Evolutionary conservation across 345 rosid genomes (phyloP).

Genomic region (Viola odorata): DNA sequence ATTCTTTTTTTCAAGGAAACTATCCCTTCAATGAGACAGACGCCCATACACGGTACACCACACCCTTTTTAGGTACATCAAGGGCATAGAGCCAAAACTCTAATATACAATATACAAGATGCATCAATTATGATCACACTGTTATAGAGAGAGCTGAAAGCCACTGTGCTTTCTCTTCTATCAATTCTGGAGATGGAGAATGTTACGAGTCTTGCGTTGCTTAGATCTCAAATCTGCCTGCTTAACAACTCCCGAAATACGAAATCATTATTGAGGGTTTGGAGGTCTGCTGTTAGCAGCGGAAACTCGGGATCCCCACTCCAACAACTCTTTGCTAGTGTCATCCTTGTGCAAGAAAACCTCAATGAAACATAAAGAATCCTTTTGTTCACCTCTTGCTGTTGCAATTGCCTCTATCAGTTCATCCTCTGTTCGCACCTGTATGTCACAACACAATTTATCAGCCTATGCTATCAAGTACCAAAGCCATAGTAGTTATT

Average conservation of each 20-base stretch:
- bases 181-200: no score
- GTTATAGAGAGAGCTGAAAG: no score
- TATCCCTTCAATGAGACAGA: no score
- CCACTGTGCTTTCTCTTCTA: no score
- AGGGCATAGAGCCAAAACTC: no score
- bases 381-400: constrained; percentile 41
- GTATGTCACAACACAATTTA: constrained; percentile 7
- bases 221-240: not conserved
- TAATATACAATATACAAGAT: no score
- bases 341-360: constrained; percentile 62
- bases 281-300: constrained; percentile 67
- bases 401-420: constrained; percentile 36
- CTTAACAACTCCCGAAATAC: not conserved
- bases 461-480: no score
- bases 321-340: constrained; percentile 75
- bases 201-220: not conserved
- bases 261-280: constrained; percentile 45
- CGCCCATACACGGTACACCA: no score
- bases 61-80: no score
- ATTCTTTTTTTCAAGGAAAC: no score
- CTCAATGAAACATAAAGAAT: constrained; percentile 61
- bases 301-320: constrained; percentile 76
- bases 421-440: constrained; percentile 55
- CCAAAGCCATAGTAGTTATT: no score
- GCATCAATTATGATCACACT: no score